phyloP scores from a whole-genome alignment of 2,329 filamentous ascomycete species.

The Phoma herbarum region DNA sequence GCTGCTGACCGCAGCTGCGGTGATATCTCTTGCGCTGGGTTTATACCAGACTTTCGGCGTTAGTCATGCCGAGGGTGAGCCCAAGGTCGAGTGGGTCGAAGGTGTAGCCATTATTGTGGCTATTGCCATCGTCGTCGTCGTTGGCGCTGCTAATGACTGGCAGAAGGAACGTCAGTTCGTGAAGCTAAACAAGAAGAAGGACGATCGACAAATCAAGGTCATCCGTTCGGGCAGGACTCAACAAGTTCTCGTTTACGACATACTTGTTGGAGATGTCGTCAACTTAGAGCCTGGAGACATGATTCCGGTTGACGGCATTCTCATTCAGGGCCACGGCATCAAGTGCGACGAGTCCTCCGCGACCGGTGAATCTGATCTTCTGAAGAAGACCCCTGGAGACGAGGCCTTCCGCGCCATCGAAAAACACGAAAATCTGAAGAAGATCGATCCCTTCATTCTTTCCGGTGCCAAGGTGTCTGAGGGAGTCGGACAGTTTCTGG shows the following conservation, averaged over 20 bases:
- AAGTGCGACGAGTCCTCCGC: constrained; percentile 79
- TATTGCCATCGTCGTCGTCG: constrained; percentile 77
- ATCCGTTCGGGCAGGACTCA: constrained; percentile 76
- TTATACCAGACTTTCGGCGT: constrained; percentile 75
- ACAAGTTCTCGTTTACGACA: constrained; percentile 71
- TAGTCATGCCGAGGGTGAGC: constrained; percentile 59
- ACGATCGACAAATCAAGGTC: constrained; percentile 77
- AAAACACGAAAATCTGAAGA: constrained; percentile 68
- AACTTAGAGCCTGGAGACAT: constrained; percentile 74
- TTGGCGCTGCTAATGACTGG: constrained; percentile 82
- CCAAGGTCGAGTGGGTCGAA: constrained; percentile 80
- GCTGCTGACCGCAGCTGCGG: constrained; percentile 64
- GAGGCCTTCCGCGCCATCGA: constrained; percentile 73
- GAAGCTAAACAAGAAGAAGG: constrained; percentile 81
- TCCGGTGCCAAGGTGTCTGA: constrained; percentile 83
- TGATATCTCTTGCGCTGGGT: constrained; percentile 77
- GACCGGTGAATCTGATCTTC: constrained; percentile 76
- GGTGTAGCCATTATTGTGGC: constrained; percentile 81
- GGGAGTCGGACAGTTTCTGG: constrained; percentile 77
- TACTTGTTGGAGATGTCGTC: constrained; percentile 76
- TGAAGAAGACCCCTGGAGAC: constrained; percentile 72
- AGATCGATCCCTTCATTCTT: constrained; percentile 84
- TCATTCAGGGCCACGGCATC: constrained; percentile 71
- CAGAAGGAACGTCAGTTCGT: constrained; percentile 84
- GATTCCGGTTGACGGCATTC: constrained; percentile 74